Conservation (phyloP, 345 rosid species). For the Eucalyptus sp. region DNA sequence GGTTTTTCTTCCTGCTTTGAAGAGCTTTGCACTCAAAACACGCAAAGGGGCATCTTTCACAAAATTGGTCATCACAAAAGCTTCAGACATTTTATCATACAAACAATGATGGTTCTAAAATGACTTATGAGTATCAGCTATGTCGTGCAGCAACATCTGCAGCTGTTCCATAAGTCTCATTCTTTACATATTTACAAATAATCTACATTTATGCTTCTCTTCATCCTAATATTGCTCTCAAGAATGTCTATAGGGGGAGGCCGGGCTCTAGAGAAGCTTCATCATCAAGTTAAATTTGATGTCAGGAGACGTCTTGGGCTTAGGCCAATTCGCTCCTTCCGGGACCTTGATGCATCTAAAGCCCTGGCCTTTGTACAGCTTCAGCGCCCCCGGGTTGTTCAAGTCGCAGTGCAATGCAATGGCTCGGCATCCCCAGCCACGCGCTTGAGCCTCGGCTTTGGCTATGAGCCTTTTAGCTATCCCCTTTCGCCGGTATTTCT, state of each 20-base stretch:
- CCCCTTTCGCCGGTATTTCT: conserved; percentile 66
- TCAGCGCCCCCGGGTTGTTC: conserved; percentile 57
- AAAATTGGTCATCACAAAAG: background rate
- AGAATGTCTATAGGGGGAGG: background rate
- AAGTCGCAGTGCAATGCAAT: conserved; percentile 78
- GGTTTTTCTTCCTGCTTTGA: background rate
- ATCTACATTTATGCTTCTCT: background rate
- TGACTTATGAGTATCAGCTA: background rate
- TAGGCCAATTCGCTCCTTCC: conserved; percentile 79
- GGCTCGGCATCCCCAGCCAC: conserved; percentile 81
- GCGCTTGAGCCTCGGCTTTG: conserved; percentile 79
- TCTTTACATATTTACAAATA: background rate
- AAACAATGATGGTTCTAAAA: background rate
- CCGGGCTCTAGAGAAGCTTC: conserved; percentile 52
- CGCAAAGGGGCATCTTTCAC: background rate
- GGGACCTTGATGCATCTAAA: conserved; percentile 65
- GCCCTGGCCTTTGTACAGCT: conserved; percentile 68
- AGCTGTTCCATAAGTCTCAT: background rate
- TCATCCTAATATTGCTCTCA: background rate
- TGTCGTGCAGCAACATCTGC: background rate
- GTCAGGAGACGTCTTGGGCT: conserved; percentile 59
- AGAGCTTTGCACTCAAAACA: background rate
- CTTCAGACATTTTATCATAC: background rate
- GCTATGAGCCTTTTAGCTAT: conserved; percentile 72
- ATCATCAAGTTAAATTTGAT: conserved; percentile 71